These are phyloP conservation scores for Dalechampia spathulata DNA, from an alignment of 441 rosid species.

Conservation along the genomic window DNA sequence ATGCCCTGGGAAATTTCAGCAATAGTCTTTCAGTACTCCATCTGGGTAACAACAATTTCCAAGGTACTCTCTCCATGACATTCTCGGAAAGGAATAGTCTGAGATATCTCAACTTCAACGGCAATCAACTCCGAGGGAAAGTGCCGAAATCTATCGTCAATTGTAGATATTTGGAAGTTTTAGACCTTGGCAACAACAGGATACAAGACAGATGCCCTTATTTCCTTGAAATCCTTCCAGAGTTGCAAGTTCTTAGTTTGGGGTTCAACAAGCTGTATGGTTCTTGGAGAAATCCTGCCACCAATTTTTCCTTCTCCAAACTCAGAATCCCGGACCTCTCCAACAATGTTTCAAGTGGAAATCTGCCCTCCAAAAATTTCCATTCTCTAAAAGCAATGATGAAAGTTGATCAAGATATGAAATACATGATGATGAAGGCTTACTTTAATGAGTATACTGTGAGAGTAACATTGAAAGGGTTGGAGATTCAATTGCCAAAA, in stretches of 20 bases:
- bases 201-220: slow-evolving; percentile 12
- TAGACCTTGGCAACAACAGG: slow-evolving; percentile 17
- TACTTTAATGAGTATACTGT: neutral
- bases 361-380: slow-evolving; percentile 5
- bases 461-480: neutral
- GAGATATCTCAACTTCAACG: slow-evolving; percentile 9
- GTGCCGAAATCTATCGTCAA: slow-evolving; percentile 16
- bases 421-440: neutral
- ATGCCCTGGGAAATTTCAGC: slow-evolving; percentile 14
- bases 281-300: too few species aligned
- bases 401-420: neutral
- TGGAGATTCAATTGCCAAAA: neutral
- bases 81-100: neutral
- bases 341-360: neutral
- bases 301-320: neutral
- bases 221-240: neutral
- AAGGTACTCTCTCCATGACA: neutral
- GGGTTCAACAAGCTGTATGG: slow-evolving; percentile 10
- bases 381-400: slow-evolving; percentile 9
- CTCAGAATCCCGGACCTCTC: slow-evolving; percentile 15
- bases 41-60: slow-evolving; percentile 10
- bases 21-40: slow-evolving; percentile 1
- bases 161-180: slow-evolving; percentile 9
- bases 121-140: slow-evolving; percentile 13
- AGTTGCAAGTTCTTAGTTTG: slow-evolving; percentile 5